Percentiles rank a stretch among this genome's conserved stretches.
Evolutionary conservation across 192 early-diverging fungal species (phyloP).

Genomic region (Geosiphon pyriformis): DNA sequence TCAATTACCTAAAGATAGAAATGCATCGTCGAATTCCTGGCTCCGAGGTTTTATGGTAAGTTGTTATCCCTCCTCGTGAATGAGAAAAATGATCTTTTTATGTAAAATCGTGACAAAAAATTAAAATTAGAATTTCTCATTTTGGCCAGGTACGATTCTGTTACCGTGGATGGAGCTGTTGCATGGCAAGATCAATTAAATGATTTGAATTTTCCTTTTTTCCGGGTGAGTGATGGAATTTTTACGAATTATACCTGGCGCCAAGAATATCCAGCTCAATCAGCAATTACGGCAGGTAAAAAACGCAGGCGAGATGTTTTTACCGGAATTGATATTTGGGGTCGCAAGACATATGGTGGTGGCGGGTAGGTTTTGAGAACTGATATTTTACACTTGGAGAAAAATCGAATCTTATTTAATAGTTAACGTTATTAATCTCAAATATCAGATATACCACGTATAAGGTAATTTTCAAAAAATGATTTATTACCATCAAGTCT

Average conservation of each 20-base stretch:
- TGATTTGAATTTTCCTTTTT: conserved; percentile 47
- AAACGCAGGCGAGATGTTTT: conserved; percentile 42
- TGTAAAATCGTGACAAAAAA: background rate
- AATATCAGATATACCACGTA: background rate
- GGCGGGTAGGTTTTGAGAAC: conserved; percentile 31
- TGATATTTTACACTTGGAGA: background rate
- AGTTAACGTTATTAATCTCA: background rate
- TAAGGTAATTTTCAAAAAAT: background rate
- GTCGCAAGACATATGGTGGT: conserved; percentile 52
- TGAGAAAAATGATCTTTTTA: background rate
- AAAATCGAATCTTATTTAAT: background rate
- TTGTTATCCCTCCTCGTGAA: too few species aligned
- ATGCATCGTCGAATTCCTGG: conserved; percentile 46
- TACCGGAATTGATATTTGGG: conserved; percentile 65
- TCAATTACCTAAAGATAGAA: conserved; percentile 40
- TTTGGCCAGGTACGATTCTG: conserved; percentile 49
- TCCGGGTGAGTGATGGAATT: conserved; percentile 45
- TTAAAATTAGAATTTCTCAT: background rate
- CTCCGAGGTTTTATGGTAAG: conserved; percentile 56
- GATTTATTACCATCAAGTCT: background rate
- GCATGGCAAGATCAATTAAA: conserved; percentile 57
- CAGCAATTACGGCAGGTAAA: conserved; percentile 31
- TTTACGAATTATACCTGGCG: conserved; percentile 32
- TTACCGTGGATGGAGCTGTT: conserved; percentile 44
- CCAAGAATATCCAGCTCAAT: conserved; percentile 27